Base-by-base conservation (phyloP, 2,329 filamentous ascomycete species). In the Dactylellina drechsleri region DNA sequence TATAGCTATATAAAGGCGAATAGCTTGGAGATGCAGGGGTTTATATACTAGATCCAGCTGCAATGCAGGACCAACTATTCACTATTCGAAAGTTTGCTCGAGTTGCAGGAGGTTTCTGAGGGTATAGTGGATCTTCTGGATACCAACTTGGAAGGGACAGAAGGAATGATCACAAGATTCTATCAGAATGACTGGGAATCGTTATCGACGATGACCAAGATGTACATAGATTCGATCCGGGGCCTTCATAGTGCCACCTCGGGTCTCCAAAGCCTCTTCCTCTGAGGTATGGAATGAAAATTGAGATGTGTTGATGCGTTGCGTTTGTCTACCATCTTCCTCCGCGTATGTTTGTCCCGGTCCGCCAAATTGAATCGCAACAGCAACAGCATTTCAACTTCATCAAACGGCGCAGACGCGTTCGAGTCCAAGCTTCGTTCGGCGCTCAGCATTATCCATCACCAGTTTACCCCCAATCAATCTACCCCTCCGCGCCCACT, bases 331-430 rank as follows among this genome's bases (percentile, higher is more conserved):
- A 23, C 23, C 23, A 23, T 23, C 23, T 23, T 12, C 28, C 1
- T 1, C 1, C 8, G n/a, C 49, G 50, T 66, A 53, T 67, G 64
- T 50, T 28, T 10, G 54, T 16, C 45, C 52, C 40, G 45, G 23
- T 28, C 16, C 43, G 23, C 50, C 43, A 52, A 23, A 56, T 23
- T 15, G n/a, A 49, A 58, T 28, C 62, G 50, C 23, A 47, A 8
- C 16, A 58, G 41, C 62, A 16, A 23, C 28, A 7, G 45, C 59
- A 45, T 54, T 54, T 15, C 50, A 54, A 54, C 18, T 54, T 54
- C 50, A 53, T 53, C 49, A 18, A 28, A 52, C 66, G 28, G 36
- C 58, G 60, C 36, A 40, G 66, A 71, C 58, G 58, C 58, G 58
- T 62, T 64, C 58, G 53, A 71, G 59, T 64, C 43, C 43, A 47